Conservation (phyloP, 2,329 filamentous ascomycete genomes). For the Neonectria coccinea region DNA sequence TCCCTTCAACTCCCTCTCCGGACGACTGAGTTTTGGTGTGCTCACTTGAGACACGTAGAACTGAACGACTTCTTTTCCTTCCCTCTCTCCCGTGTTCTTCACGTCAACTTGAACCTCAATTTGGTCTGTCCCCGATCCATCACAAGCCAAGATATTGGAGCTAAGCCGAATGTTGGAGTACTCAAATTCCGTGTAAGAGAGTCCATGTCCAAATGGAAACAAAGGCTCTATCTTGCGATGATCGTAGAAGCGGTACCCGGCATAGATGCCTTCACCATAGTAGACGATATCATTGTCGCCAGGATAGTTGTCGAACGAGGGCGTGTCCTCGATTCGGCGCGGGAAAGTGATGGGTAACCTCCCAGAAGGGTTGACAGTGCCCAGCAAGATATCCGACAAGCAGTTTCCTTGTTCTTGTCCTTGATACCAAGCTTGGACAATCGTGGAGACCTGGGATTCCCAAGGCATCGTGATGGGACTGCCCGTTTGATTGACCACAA, state of each 20-base stretch:
- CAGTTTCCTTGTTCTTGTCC: conserved; percentile 39
- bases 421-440: conserved; percentile 42
- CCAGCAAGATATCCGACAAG: conserved; percentile 39
- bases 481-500: conserved; percentile 37
- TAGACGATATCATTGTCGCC: conserved; percentile 71
- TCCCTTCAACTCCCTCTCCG: conserved; percentile 31
- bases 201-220: conserved; percentile 30
- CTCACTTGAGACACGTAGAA: conserved; percentile 29
- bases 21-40: conserved; percentile 18
- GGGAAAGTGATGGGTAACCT: conserved; percentile 77
- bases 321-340: conserved; percentile 70
- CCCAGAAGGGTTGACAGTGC: conserved; percentile 49
- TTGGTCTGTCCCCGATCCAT: not conserved
- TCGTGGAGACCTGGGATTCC: conserved; percentile 48
- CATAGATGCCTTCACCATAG: conserved; percentile 79
- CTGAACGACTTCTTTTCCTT: conserved; percentile 33
- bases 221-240: conserved; percentile 58
- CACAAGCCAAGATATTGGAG: conserved; percentile 4
- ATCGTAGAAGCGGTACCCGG: conserved; percentile 80
- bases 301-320: conserved; percentile 74
- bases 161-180: conserved; percentile 52
- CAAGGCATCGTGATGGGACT: conserved; percentile 51
- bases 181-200: conserved; percentile 32
- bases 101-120: conserved; percentile 31
- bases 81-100: conserved; percentile 25